Evolutionary conservation across 2,329 filamentous ascomycete species (phyloP).

Genomic region (Aspergillus thermomutatus): DNA sequence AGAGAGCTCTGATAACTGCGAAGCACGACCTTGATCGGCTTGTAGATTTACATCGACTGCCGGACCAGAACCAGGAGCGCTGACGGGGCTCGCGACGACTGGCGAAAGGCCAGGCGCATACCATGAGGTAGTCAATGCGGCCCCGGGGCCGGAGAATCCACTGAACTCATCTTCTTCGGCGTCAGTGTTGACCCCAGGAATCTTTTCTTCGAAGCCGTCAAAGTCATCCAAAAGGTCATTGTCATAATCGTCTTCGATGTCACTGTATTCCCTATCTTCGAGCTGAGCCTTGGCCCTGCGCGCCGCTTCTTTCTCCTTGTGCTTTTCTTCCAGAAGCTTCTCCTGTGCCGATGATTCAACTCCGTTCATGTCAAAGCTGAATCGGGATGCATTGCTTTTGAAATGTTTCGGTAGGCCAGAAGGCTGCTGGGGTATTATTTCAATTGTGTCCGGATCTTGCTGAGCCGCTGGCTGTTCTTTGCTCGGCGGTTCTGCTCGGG

Average conservation of each 20-base stretch:
- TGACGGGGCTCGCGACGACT: conserved; percentile 32
- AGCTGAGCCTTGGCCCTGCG: conserved; percentile 30
- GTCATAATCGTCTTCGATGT: conserved; percentile 44
- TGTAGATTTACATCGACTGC: not conserved
- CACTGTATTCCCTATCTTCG: conserved; percentile 33
- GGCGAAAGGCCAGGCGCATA: conserved; percentile 35
- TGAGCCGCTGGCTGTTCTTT: conserved; percentile 5
- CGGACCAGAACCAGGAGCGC: conserved; percentile 19
- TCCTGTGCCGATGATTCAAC: conserved; percentile 59
- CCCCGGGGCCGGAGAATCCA: conserved; percentile 23
- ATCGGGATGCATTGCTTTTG: conserved; percentile 59
- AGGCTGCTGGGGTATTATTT: conserved; percentile 26
- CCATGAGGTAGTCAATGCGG: conserved; percentile 29
- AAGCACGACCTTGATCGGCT: not conserved
- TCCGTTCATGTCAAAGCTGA: conserved; percentile 62
- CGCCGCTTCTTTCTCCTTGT: conserved; percentile 52
- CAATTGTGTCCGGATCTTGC: conserved; percentile 29
- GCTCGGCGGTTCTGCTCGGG: conserved; percentile 4
- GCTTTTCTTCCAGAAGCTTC: conserved; percentile 60
- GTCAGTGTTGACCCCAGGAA: conserved; percentile 48
- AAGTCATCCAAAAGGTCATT: conserved; percentile 44
- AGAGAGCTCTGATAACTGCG: not conserved
- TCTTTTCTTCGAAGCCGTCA: conserved; percentile 46
- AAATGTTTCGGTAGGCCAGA: conserved; percentile 44
- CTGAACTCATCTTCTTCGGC: conserved; percentile 38